These are phyloP conservation scores for Colletotrichum sp. DNA, from an alignment of 2,329 filamentous ascomycete genomes.

Conservation along the genomic window DNA sequence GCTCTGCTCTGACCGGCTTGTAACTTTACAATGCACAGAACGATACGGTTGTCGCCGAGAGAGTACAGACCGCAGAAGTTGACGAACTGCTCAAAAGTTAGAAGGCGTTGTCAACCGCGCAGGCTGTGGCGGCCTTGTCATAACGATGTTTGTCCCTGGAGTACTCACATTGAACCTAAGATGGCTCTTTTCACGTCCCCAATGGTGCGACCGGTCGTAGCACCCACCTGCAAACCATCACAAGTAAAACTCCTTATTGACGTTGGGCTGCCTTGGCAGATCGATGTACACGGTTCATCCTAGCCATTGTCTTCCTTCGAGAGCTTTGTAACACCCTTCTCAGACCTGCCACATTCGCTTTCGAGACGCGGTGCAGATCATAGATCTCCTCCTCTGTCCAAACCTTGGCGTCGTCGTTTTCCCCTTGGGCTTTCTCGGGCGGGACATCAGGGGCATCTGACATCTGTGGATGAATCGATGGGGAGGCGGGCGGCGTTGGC, in stretches of 20 bases:
- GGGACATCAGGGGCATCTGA: not conserved
- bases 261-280: not conserved
- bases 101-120: not conserved
- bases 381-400: not conserved
- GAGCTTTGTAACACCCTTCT: not conserved
- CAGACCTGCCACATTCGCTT: not conserved
- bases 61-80: constrained; percentile 64
- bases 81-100: not conserved
- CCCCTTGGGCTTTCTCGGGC: not conserved
- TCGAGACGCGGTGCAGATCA: not conserved
- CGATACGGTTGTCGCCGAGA: constrained; percentile 81
- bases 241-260: not conserved
- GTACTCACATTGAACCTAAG: not conserved
- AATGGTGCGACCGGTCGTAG: not conserved
- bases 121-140: not conserved
- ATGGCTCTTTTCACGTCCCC: not conserved
- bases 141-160: not conserved
- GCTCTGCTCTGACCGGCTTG: constrained; percentile 79
- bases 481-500: not conserved
- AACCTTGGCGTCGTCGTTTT: not conserved
- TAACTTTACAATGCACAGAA: constrained; percentile 89
- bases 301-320: not conserved
- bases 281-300: not conserved
- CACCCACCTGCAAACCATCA: no score
- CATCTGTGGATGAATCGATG: not conserved